Evolutionary conservation across 805 yeast genomes (phyloP), one percentile per base, ranked within the genome.

Genomic region (Metschnikowia borealis): DNA sequence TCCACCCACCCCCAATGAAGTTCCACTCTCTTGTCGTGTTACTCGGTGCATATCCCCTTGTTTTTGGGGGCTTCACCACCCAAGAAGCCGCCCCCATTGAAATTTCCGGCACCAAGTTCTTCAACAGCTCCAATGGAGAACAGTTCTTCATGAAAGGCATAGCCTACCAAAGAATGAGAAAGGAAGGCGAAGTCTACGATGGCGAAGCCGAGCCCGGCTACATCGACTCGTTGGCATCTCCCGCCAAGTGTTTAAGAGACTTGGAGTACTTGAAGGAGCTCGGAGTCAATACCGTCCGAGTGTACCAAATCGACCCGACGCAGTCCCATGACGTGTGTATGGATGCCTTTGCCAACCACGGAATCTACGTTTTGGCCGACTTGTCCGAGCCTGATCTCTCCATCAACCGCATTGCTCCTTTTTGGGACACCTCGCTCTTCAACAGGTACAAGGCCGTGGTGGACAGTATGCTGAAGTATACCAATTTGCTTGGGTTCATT

Each of bases 121-220:
- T 85, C 68, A 80, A 82, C 68, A 70, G 84, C 17, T 75, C 74
- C 56, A 81, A 84, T 56, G 92, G 90, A 10, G 79, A 86, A 39
- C 96, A 89, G 70, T 91, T 91, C 70, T 91, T 83, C 69, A 79
- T 91, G 62, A 84, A 82, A 62, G 97, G 97, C 57, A 79, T 89
- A 46, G 96, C 96, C 0, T 89, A 90, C 69, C 97, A 90, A 70
- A 83, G 85, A 40, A 79, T 83, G 57, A 75, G 83, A 13, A 79
- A 80, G 47, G 74, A 73, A 55, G 62, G 60, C 61, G 59, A 64
- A 61, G 26, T 45, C 54, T 63, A 55, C 42, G 62, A 59, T 33
- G 54, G 54, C 11, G 48, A 53, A 1, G 46, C 54, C 5, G 62
- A 55, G 20, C 59, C 62, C 11, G 63, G 66, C 3, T 78, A 73